Conservation (phyloP, 2,329 filamentous ascomycete genomes). For the Alternaria arborescens region DNA sequence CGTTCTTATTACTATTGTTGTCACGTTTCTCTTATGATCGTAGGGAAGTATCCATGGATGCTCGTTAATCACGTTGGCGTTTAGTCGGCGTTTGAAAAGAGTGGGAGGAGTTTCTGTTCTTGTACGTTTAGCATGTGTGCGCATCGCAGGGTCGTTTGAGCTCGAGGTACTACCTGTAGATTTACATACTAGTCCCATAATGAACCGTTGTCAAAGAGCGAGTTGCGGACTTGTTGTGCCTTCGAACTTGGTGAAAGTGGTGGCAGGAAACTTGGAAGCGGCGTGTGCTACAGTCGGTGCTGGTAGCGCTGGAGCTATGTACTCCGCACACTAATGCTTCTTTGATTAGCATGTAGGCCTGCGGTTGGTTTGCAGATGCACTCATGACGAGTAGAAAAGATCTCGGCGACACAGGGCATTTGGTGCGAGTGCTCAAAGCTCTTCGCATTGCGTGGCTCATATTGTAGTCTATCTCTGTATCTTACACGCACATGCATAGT, state of each 20-base stretch:
- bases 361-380: not conserved
- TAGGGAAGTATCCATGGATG: not conserved
- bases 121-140: not conserved
- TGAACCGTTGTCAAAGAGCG: not conserved
- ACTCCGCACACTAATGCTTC: not conserved
- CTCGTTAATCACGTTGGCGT: not conserved
- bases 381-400: not conserved
- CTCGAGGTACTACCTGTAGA: not conserved
- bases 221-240: not conserved
- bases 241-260: not conserved
- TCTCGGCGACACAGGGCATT: not conserved
- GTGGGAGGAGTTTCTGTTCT: not conserved
- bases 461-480: conserved; percentile 3
- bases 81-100: not conserved
- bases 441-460: not conserved
- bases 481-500: conserved; percentile 6
- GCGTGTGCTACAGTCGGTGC: not conserved
- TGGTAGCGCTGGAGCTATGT: conserved; percentile 3
- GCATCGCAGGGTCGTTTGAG: not conserved
- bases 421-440: not conserved
- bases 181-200: not conserved
- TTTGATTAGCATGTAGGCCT: not conserved
- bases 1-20: not conserved
- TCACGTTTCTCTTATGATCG: not conserved
- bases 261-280: not conserved